These are phyloP conservation scores for Hemileccinum hortonii DNA, from an alignment of 1,284 basidiomycete species.

Conservation along the genomic window DNA sequence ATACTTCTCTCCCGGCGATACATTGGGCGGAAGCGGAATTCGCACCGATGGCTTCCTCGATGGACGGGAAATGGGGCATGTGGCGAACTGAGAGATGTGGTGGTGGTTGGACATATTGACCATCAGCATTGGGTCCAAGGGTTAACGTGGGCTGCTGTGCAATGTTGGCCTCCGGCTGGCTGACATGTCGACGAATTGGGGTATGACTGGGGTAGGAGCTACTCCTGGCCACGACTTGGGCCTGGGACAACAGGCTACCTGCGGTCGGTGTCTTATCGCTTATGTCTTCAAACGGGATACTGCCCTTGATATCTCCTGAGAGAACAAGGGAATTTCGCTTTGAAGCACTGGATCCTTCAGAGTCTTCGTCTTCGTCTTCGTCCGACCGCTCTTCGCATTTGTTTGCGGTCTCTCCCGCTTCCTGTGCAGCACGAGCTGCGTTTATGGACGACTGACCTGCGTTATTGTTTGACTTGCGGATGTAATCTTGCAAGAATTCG, in stretches of 20 bases:
- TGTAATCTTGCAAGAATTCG: conserved; percentile 87
- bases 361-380: conserved; percentile 82
- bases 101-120: conserved; percentile 43
- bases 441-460: conserved; percentile 72
- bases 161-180: conserved; percentile 51
- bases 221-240: conserved; percentile 59
- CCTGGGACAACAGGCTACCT: conserved; percentile 70
- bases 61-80: conserved; percentile 75
- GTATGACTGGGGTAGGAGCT: conserved; percentile 63
- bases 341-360: conserved; percentile 65
- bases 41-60: conserved; percentile 78
- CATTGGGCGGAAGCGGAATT: conserved; percentile 71
- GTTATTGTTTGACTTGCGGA: conserved; percentile 82
- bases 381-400: conserved; percentile 69
- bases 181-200: conserved; percentile 69
- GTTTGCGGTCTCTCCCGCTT: conserved; percentile 53
- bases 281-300: conserved; percentile 58
- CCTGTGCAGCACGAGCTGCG: conserved; percentile 63
- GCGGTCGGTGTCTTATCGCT: conserved; percentile 82
- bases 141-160: conserved; percentile 54
- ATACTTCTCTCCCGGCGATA: conserved; percentile 77
- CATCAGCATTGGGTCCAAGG: conserved; percentile 44
- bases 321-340: conserved; percentile 74
- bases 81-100: conserved; percentile 68
- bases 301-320: conserved; percentile 59